These are phyloP conservation scores for Kodamaea laetipori DNA, from an alignment of 805 yeast genomes.

Conservation along the genomic window DNA sequence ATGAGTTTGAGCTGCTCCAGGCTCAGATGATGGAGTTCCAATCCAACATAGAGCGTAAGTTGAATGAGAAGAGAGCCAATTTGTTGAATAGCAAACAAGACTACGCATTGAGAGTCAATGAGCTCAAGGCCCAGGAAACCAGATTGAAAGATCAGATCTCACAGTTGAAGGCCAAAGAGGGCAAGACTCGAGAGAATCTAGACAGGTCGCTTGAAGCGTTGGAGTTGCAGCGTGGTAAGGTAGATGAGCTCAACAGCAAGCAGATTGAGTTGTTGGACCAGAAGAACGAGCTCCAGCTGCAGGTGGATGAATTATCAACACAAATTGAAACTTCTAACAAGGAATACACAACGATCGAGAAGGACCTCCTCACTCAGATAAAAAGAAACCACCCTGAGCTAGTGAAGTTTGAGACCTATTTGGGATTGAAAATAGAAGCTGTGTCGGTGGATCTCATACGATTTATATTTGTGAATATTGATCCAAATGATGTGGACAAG, in stretches of 20 bases:
- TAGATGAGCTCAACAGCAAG: conserved; percentile 36
- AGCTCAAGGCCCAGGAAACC: conserved; percentile 31
- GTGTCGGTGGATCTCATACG: conserved; percentile 46
- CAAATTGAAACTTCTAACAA: conserved; percentile 32
- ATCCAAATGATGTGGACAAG: conserved; percentile 41
- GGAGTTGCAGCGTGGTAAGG: conserved; percentile 36
- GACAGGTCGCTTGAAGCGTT: conserved; percentile 24
- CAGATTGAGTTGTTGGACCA: conserved; percentile 36
- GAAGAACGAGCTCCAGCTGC: conserved; percentile 26
- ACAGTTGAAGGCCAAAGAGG: conserved; percentile 27
- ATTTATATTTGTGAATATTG: conserved; percentile 53
- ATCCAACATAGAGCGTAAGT: conserved; percentile 35
- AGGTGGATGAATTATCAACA: conserved; percentile 33
- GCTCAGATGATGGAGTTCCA: conserved; percentile 42
- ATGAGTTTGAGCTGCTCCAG: conserved; percentile 40
- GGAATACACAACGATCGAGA: conserved; percentile 34
- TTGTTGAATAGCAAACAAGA: conserved; percentile 37
- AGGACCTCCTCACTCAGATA: conserved; percentile 44
- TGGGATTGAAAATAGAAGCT: conserved; percentile 59
- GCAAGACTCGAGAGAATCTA: conserved; percentile 30
- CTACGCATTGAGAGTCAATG: conserved; percentile 32
- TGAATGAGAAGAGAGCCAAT: conserved; percentile 34
- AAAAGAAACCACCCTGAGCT: conserved; percentile 54
- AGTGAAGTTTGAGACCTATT: conserved; percentile 49
- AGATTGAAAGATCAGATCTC: conserved; percentile 34